These are phyloP conservation scores for Parathielavia hyrcaniae DNA, from an alignment of 495 filamentous ascomycete species.

Conservation along the genomic window DNA sequence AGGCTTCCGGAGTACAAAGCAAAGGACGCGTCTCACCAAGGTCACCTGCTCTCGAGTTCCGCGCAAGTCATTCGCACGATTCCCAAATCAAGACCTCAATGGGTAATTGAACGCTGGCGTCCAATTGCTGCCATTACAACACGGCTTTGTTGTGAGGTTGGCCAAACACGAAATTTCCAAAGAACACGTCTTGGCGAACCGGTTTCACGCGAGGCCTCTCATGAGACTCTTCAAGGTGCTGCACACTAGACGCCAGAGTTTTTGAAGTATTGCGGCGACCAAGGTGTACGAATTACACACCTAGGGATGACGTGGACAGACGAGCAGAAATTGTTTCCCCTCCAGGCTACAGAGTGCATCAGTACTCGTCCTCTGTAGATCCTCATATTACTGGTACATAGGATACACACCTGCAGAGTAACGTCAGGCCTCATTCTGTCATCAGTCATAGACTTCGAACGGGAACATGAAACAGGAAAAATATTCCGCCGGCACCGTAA, in stretches of 20 bases:
- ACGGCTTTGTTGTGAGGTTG: no score
- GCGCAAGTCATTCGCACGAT: not conserved
- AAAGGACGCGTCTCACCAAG: not conserved
- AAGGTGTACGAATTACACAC: not conserved
- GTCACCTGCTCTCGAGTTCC: slow-evolving; percentile 6
- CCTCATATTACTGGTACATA: no score
- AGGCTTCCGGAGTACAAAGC: not conserved
- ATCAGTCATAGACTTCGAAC: no score
- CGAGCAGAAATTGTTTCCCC: not conserved
- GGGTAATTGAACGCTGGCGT: no score
- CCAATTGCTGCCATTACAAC: not conserved
- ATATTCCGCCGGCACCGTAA: not conserved
- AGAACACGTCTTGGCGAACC: no score
- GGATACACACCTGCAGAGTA: no score
- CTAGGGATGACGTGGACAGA: not conserved
- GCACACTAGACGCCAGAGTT: not conserved
- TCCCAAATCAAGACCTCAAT: not conserved
- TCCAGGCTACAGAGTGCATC: no score
- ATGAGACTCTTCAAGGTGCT: no score
- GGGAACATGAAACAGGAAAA: not conserved
- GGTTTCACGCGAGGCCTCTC: not conserved
- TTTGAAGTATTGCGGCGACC: not conserved
- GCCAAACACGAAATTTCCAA: not conserved
- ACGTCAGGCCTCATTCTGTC: no score
- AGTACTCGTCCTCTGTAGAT: no score